These are phyloP conservation scores for Hyaloscypha bicolor DNA, from an alignment of 495 filamentous ascomycete genomes.

Conservation along the genomic window DNA sequence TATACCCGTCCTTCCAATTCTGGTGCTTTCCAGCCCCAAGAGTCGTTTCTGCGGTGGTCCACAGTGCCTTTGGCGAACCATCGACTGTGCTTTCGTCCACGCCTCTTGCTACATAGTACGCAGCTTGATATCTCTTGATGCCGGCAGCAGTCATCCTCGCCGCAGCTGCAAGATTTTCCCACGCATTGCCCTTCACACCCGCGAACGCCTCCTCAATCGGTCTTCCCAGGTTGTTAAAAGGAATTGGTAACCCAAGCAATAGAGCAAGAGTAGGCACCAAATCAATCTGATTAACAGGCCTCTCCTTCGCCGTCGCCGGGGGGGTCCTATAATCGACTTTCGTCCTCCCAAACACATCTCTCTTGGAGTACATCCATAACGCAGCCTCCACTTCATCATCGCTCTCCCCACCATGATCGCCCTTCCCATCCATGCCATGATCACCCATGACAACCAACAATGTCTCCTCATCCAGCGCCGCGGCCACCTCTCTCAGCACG, in stretches of 20 bases:
- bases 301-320: constrained; percentile 72
- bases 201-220: constrained; percentile 95
- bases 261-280: constrained; percentile 89
- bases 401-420: constrained; percentile 95
- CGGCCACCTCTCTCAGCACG: constrained; percentile 71
- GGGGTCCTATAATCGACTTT: constrained; percentile 60
- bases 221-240: constrained; percentile 94
- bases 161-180: constrained; percentile 72
- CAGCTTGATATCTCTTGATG: constrained; percentile 81
- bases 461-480: constrained; percentile 78
- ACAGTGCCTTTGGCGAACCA: constrained; percentile 59
- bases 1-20: constrained; percentile 48
- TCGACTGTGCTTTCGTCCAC: constrained; percentile 59
- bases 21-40: constrained; percentile 34
- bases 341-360: constrained; percentile 76
- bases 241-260: constrained; percentile 87
- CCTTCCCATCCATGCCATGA: constrained; percentile 97
- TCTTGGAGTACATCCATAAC: constrained; percentile 97
- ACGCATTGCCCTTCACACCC: constrained; percentile 65
- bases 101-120: constrained; percentile 58
- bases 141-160: constrained; percentile 80
- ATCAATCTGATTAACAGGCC: constrained; percentile 92
- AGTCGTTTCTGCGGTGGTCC: constrained; percentile 47
- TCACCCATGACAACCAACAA: constrained; percentile 96
- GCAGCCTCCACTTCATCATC: constrained; percentile 94